Conservation (phyloP, 31 red algal species). For the Odonthalia washingtoniensis region DNA sequence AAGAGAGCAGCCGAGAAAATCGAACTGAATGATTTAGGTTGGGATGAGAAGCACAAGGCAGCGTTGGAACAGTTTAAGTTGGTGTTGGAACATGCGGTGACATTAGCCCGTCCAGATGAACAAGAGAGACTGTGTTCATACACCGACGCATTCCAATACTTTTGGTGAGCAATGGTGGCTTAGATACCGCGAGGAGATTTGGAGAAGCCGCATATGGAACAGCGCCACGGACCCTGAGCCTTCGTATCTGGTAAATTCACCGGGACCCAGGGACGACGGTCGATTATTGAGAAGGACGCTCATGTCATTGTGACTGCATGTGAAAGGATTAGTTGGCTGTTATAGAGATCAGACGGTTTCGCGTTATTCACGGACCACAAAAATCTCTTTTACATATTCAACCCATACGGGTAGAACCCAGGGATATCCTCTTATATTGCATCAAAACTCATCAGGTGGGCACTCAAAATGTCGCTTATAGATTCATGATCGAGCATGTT, state of each 20-base stretch:
- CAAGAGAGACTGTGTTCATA: conserved; percentile 20
- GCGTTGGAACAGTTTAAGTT: conserved; percentile 2
- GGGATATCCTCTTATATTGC: conserved; percentile 3
- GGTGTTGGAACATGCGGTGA: conserved; percentile 2
- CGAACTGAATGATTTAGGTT: neutral
- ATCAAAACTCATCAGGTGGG: conserved; percentile 41
- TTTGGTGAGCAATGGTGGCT: conserved; percentile 48
- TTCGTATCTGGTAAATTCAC: conserved; percentile 41
- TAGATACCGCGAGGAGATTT: neutral
- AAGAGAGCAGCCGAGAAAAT: conserved; percentile 11
- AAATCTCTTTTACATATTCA: conserved; percentile 30
- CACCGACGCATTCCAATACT: conserved; percentile 44
- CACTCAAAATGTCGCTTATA: conserved; percentile 13
- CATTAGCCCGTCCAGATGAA: conserved; percentile 24
- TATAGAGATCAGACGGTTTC: neutral
- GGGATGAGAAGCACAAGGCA: conserved; percentile 16
- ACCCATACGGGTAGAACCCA: conserved; percentile 3
- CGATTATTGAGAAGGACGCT: conserved; percentile 51
- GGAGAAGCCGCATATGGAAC: neutral
- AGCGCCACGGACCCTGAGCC: conserved; percentile 29
- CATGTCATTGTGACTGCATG: conserved; percentile 30
- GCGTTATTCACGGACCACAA: conserved; percentile 19
- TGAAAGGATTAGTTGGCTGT: conserved; percentile 26
- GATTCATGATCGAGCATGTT: conserved; percentile 34
- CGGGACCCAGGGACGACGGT: conserved; percentile 2